A percentile compares a stretch with the other conserved stretches of the same genome.
phyloP scores from a whole-genome alignment of 2,329 filamentous ascomycete species.

The Aspergillus phoenicis region DNA sequence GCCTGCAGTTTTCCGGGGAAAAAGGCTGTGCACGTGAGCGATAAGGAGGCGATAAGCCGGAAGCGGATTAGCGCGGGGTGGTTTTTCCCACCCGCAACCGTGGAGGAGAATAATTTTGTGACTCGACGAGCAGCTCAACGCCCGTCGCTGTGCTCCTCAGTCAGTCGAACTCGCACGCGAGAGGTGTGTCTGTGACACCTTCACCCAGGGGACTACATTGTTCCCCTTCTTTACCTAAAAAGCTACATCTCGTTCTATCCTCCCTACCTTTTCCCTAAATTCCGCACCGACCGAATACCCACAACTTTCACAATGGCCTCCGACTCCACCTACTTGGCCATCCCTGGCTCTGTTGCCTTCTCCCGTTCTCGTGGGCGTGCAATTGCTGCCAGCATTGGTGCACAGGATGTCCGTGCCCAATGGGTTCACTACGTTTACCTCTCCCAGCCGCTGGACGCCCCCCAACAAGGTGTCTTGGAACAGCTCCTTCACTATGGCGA shows the following conservation, averaged over 20 bases:
- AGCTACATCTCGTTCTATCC: not conserved
- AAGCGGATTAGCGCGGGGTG: slow-evolving; percentile 32
- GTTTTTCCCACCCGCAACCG: slow-evolving; percentile 13
- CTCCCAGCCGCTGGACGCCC: slow-evolving; percentile 49
- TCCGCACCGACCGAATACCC: slow-evolving; percentile 14
- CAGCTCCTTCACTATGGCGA: slow-evolving; percentile 65
- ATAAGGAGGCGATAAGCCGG: slow-evolving; percentile 31
- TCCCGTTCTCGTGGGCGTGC: slow-evolving; percentile 49
- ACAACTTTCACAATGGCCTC: slow-evolving; percentile 36
- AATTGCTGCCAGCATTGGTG: slow-evolving; percentile 47
- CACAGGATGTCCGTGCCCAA: slow-evolving; percentile 48
- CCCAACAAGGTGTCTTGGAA: slow-evolving; percentile 56
- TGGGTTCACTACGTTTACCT: slow-evolving; percentile 68
- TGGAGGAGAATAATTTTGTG: slow-evolving; percentile 23
- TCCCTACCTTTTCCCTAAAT: slow-evolving; percentile 6
- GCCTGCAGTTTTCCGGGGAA: slow-evolving; percentile 7
- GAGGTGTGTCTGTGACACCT: slow-evolving; percentile 24
- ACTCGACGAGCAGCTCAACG: slow-evolving; percentile 25
- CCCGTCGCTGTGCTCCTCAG: slow-evolving; percentile 21
- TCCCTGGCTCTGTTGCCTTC: slow-evolving; percentile 48
- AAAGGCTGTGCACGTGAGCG: slow-evolving; percentile 22
- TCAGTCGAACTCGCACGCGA: slow-evolving; percentile 22
- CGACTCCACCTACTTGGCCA: slow-evolving; percentile 37
- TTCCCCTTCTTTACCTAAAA: slow-evolving; percentile 9
- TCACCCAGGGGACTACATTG: slow-evolving; percentile 18